Evolutionary conservation across 768 basidiomycete species (phyloP), one percentile per base, ranked within the genome.

Genomic region (Agrocybe praecox): DNA sequence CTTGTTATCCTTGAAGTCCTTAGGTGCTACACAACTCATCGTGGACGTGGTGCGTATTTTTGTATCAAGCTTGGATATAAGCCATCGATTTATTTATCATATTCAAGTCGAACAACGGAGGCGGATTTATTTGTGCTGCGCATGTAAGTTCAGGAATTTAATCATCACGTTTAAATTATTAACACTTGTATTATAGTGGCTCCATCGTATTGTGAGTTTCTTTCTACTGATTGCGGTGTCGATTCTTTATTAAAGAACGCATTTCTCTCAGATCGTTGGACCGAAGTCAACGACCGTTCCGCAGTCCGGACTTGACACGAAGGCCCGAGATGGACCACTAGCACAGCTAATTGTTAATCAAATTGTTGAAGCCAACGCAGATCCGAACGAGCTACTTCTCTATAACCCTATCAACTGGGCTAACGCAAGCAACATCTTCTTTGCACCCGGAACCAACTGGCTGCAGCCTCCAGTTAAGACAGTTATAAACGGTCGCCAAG

Each of bases 91-190:
- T 19, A 40, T 44, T 57, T 21, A 43, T 49, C 42, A 26, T 48
- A 21, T 34, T 22, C 8, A 46, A 81, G 80, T 73, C 76, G 1
- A 81, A 81, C 62, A 83, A 81, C 52, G 81, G 80, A 49, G 80
- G 81, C 33, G 80, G 82, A 10, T 86, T 78, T 65, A 82, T 86
- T 53, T 86, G 85, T 66, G 74, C 81, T 36, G 83, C 85, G 17
- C 80, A 84, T 67, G 84, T 85, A 60, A 68, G 84, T 62, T 40
- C 8, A 21, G 1, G 11, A 50, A 34, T 12, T 10, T 32, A n/a
- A 9, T 24, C 23, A 15, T 44, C 2, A 6, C 29, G 5, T n/a
- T 19, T 4, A 19, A 32, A 21, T 49, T 34, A 24, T 11, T 18
- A 12, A 18, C 19, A 32, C 18, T 49, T 23, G 19, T 0, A 14